Conservation (phyloP, 116 monocot genomes). For the Dioscorea cayenensis region DNA sequence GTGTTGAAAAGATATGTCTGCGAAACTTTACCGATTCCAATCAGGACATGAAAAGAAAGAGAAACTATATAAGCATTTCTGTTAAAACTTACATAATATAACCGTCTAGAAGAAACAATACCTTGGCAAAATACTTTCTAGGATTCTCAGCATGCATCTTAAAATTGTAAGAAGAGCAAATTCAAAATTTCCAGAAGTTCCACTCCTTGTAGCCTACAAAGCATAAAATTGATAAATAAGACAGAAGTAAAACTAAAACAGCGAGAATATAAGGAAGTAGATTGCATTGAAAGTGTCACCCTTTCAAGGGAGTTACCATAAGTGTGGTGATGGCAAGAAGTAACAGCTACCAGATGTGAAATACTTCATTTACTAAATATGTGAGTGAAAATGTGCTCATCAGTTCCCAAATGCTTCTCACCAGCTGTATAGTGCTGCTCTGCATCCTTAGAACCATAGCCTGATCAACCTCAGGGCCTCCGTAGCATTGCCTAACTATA, state of each 20-base stretch:
- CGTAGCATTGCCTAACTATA: constrained; percentile 22
- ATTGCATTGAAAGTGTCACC: constrained; percentile 13
- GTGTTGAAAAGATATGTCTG: too few species aligned
- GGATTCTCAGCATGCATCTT: constrained; percentile 80
- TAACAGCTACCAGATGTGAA: constrained; percentile 64
- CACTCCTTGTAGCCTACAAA: too few species aligned
- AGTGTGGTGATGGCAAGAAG: constrained; percentile 43
- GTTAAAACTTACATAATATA: too few species aligned
- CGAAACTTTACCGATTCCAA: too few species aligned
- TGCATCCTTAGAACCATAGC: constrained; percentile 46
- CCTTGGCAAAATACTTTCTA: constrained; percentile 74
- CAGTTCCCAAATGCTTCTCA: constrained; percentile 82
- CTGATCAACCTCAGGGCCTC: constrained; percentile 57
- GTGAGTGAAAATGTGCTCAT: constrained; percentile 66
- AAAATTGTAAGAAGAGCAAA: too few species aligned
- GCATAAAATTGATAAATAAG: too few species aligned
- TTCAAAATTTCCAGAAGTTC: too few species aligned
- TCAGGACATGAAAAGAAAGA: too few species aligned
- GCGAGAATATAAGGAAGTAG: neutral
- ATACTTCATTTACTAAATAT: constrained; percentile 65
- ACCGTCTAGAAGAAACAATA: constrained; percentile 3
- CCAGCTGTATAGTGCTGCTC: constrained; percentile 73
- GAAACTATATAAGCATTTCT: too few species aligned
- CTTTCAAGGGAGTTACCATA: constrained; percentile 53
- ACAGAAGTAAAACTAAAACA: too few species aligned